Percentiles rank a stretch among this genome's conserved stretches.
Conservation (phyloP, 73 alveolate genomes). For the Diophrys appendiculata region DNA sequence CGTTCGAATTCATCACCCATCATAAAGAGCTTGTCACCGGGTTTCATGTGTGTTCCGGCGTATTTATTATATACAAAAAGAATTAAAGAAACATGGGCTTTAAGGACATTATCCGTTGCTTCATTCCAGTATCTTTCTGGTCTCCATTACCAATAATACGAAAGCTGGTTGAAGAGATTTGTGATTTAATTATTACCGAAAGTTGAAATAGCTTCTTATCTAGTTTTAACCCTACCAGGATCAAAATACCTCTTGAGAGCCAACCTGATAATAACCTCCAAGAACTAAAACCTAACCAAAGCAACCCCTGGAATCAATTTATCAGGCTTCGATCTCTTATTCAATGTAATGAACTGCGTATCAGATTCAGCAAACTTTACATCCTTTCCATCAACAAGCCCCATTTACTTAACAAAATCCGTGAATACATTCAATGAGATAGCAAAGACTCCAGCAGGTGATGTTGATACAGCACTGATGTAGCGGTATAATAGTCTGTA, state of each 20-base stretch:
- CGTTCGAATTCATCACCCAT: conserved; percentile 62
- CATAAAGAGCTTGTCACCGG: conserved; percentile 71
- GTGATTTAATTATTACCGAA: too few relatives aligned
- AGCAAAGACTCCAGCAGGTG: conserved; percentile 52
- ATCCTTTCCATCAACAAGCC: conserved; percentile 51
- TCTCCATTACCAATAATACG: conserved; percentile 33
- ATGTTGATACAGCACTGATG: conserved; percentile 43
- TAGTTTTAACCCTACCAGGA: conserved; percentile 23
- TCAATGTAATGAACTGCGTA: conserved; percentile 58
- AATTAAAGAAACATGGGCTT: conserved; percentile 40
- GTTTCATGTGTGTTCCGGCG: conserved; percentile 60
- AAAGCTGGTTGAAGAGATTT: not conserved
- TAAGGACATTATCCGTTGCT: conserved; percentile 48
- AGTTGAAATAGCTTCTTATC: conserved; percentile 42
- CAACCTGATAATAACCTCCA: conserved; percentile 55
- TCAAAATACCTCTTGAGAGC: conserved; percentile 55
- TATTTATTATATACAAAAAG: conserved; percentile 37
- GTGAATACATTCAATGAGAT: conserved; percentile 54
- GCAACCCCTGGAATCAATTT: conserved; percentile 64
- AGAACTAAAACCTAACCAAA: conserved; percentile 49
- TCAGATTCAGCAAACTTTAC: conserved; percentile 59
- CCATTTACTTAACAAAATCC: conserved; percentile 58
- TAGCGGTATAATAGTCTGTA: conserved; percentile 33
- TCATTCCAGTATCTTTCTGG: conserved; percentile 63
- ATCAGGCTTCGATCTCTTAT: conserved; percentile 44